Evolutionary conservation across 257 asterid genomes (phyloP).

Genomic region (Nicotiana noctiflora): DNA sequence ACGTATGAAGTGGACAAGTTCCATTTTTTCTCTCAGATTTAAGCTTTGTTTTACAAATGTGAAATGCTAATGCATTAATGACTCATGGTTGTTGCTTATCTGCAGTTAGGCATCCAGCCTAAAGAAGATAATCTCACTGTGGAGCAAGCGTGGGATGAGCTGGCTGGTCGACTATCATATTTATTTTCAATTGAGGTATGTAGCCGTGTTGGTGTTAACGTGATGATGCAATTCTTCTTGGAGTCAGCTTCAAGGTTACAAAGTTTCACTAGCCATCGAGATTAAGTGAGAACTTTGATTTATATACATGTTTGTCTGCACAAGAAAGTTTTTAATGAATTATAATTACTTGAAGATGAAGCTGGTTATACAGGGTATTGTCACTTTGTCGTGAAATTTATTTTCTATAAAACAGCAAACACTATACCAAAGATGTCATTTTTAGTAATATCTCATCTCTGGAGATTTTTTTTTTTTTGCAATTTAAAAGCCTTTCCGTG

Average conservation of each 20-base stretch:
- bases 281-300: not conserved
- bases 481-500: not conserved
- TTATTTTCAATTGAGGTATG: slow-evolving; percentile 76
- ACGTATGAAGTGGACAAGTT: not conserved
- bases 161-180: slow-evolving; percentile 54
- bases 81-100: slow-evolving; percentile 7
- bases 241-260: not conserved
- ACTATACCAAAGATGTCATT: no score
- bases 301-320: not conserved
- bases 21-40: not conserved
- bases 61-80: not conserved
- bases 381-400: no score
- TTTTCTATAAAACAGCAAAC: no score
- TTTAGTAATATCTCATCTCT: not conserved
- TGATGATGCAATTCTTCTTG: not conserved
- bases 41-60: slow-evolving; percentile 8
- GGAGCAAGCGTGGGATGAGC: slow-evolving; percentile 71
- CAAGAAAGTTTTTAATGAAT: not conserved
- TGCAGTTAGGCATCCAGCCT: slow-evolving; percentile 67
- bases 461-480: no score
- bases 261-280: not conserved
- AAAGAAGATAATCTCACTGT: slow-evolving; percentile 53
- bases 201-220: not conserved
- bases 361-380: not conserved
- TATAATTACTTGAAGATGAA: not conserved